Conservation (phyloP, 2,329 filamentous ascomycete species). For the Raffaelea arxii region DNA sequence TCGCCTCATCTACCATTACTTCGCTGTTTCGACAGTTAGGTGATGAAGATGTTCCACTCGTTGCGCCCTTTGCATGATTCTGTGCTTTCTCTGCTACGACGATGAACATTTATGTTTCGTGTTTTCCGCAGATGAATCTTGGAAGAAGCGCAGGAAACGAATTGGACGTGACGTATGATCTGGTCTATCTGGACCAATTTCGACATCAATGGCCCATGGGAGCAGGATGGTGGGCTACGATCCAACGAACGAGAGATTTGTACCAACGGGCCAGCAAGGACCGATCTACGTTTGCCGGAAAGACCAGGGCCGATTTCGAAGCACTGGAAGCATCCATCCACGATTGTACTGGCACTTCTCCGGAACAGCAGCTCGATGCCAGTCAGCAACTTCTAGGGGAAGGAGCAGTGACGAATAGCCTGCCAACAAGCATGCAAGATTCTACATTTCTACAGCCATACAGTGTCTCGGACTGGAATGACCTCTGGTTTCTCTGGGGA, state of each 20-base stretch:
- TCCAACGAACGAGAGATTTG: conserved; percentile 5
- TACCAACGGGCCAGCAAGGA: conserved; percentile 2
- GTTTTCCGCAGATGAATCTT: conserved; percentile 32
- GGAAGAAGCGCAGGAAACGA: conserved; percentile 16
- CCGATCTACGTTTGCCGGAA: conserved; percentile 3
- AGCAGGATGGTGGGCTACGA: conserved; percentile 9
- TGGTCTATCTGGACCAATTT: conserved; percentile 5
- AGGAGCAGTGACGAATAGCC: background rate
- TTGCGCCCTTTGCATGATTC: conserved; percentile 34
- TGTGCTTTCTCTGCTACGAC: conserved; percentile 34
- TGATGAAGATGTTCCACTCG: conserved; percentile 24
- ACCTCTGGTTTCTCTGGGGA: background rate
- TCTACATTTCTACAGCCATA: conserved; percentile 6
- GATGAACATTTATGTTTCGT: conserved; percentile 28
- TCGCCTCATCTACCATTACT: conserved; percentile 24
- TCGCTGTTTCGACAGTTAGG: conserved; percentile 26
- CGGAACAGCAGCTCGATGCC: background rate
- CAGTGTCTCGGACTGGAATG: background rate
- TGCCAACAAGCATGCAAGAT: background rate
- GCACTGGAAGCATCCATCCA: conserved; percentile 10
- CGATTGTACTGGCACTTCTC: conserved; percentile 2
- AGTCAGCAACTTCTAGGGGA: background rate
- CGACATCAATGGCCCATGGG: conserved; percentile 7
- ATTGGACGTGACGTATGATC: background rate
- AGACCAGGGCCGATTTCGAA: conserved; percentile 7